Evolutionary conservation across 257 asterid species (phyloP).

Genomic region (Mentha longifolia): DNA sequence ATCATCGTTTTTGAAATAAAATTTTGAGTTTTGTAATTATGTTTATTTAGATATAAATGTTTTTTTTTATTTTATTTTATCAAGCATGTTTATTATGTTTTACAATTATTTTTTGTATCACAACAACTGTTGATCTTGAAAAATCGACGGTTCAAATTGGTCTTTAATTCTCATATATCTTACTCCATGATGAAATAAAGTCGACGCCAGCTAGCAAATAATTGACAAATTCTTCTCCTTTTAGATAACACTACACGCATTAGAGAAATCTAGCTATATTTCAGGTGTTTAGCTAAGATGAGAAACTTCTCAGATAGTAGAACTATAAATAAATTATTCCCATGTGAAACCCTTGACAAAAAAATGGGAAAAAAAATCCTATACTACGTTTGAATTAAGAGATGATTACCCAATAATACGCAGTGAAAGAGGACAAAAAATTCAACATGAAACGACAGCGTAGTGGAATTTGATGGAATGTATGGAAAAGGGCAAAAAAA

Average conservation of each 20-base stretch:
- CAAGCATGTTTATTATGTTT: background rate
- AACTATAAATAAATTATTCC: background rate
- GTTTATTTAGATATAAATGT: no score
- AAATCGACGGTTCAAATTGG: no score
- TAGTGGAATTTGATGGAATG: no score
- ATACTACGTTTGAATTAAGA: conserved; percentile 15
- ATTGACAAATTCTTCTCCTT: background rate
- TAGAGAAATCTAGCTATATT: background rate
- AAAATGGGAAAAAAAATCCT: background rate
- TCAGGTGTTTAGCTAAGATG: background rate
- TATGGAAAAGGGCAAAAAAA: no score
- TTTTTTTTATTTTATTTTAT: no score
- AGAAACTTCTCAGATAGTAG: background rate
- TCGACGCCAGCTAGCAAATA: no score
- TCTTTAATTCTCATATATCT: no score
- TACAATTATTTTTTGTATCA: no score
- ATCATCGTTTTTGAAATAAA: no score
- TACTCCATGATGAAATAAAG: no score
- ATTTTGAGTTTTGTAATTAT: no score
- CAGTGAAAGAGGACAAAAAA: conserved; percentile 22
- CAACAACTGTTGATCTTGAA: no score
- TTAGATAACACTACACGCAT: background rate
- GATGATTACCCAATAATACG: conserved; percentile 35
- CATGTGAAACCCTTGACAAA: conserved; percentile 12
- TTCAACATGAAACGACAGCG: background rate